A percentile compares a stretch with the other conserved stretches of the same genome.
Conservation (phyloP, 768 basidiomycete species). For the Tricholoma matsutake region DNA sequence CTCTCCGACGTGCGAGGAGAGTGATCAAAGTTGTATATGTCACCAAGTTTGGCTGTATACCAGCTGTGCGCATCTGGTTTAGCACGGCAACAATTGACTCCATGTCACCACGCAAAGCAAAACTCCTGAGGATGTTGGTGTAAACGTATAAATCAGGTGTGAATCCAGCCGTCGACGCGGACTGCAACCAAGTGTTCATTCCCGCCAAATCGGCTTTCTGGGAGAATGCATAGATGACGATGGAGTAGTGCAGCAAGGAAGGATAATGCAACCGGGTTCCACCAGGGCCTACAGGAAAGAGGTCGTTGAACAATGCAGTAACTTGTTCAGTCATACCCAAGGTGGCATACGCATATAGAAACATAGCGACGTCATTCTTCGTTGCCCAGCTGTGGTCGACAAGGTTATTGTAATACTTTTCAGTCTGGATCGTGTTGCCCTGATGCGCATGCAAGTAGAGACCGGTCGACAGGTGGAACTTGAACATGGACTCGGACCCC, state of each 20-base stretch:
- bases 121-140: slow-evolving; percentile 56
- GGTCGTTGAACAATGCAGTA: slow-evolving; percentile 48
- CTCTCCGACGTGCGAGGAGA: slow-evolving; percentile 59
- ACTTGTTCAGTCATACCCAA: slow-evolving; percentile 39
- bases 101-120: slow-evolving; percentile 54
- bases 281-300: slow-evolving; percentile 41
- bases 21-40: slow-evolving; percentile 68
- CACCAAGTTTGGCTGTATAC: slow-evolving; percentile 43
- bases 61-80: slow-evolving; percentile 56
- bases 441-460: slow-evolving; percentile 50
- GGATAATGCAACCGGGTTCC: slow-evolving; percentile 36
- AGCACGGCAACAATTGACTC: slow-evolving; percentile 47
- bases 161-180: slow-evolving; percentile 46
- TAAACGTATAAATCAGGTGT: slow-evolving; percentile 55
- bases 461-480: slow-evolving; percentile 37
- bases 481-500: slow-evolving; percentile 6
- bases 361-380: slow-evolving; percentile 34
- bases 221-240: slow-evolving; percentile 54
- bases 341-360: slow-evolving; percentile 56
- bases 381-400: slow-evolving; percentile 23
- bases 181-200: slow-evolving; percentile 52
- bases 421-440: slow-evolving; percentile 44
- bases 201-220: slow-evolving; percentile 43
- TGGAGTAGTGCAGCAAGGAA: slow-evolving; percentile 48
- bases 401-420: slow-evolving; percentile 41